Base-by-base conservation (phyloP, 169 alveolate genomes). In the Eimeria sp. region DNA sequence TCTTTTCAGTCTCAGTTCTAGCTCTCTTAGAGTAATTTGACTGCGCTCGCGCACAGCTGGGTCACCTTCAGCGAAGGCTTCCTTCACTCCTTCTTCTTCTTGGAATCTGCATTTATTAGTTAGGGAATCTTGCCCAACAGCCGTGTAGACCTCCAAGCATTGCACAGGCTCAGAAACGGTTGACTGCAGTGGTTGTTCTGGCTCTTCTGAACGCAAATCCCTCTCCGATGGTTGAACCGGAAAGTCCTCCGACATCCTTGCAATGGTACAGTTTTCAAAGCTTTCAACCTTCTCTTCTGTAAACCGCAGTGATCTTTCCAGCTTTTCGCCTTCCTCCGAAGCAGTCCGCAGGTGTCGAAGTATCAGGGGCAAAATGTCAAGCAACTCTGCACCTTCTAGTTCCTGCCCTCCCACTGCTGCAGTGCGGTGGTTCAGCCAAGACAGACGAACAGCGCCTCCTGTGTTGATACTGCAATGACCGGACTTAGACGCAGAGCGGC, bases 21-120 rank as follows among this genome's bases (percentile, higher is more conserved):
- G 93, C 93, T 87, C 93, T 51, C 40, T 3, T 22, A 87, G 22
- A 58, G 83, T 87, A 16, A 87, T n/a, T 43, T 63, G 93, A 63
- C 93, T 87, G 93, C 93, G 93, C 65, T 63, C 82, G n/a, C 82
- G 93, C 93, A 87, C 93, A 51, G 65, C 63, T 43, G 82, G 93
- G 25, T 87, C 93, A 16, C 65, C 82, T 4, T 63, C 83, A 18
- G 61, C 93, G 22, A 86, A 86, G 27, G 82, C 93, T 58, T 70
- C 83, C 82, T 40, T 22, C 14, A 87, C 67, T 11, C 43, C 47
- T 34, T 47, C 93, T 40, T 87, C 93, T 54, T 87, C 93, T 87
- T 63, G 47, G n/a, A 34, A 87, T 27, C 45, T 58, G 49, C 82
- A 61, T 30, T 45, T 58, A 27, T 63, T 87, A 65, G 58, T 87